phyloP scores from a whole-genome alignment of 2,329 filamentous ascomycete species.

The Sporothrix pseudoabietina region DNA sequence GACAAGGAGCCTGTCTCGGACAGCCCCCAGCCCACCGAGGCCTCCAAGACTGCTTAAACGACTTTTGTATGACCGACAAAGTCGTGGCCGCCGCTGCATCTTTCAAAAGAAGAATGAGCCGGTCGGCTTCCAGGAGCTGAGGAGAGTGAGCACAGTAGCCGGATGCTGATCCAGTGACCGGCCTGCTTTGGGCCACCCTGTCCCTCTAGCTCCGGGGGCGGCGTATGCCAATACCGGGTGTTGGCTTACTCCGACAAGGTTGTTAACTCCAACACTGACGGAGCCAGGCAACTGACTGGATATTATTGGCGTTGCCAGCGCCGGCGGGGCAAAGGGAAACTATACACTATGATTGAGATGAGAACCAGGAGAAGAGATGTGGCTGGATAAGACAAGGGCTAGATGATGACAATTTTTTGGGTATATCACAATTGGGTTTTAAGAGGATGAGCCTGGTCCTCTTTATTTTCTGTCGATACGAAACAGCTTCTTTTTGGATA shows the following conservation, averaged over 20 bases:
- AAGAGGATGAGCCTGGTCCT: not conserved
- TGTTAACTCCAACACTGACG: not conserved
- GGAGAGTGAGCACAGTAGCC: not conserved
- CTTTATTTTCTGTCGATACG: conserved; percentile 9
- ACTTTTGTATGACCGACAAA: not conserved
- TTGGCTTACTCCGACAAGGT: conserved; percentile 1
- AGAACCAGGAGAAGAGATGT: conserved; percentile 1
- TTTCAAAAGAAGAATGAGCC: not conserved
- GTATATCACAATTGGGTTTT: conserved; percentile 25
- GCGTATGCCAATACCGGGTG: not conserved
- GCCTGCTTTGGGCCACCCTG: not conserved
- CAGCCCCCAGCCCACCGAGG: conserved; percentile 37
- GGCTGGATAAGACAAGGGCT: not conserved
- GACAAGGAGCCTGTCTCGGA: conserved; percentile 49
- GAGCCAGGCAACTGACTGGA: not conserved
- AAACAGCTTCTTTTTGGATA: conserved; percentile 16
- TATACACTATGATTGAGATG: not conserved
- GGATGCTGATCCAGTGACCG: not conserved
- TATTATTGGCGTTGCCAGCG: not conserved
- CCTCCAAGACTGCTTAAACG: conserved; percentile 14
- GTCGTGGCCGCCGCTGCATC: not conserved
- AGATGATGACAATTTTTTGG: conserved; percentile 12
- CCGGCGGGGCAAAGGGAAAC: not conserved
- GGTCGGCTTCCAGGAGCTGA: not conserved
- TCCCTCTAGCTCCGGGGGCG: not conserved